Base-by-base conservation (phyloP, 768 basidiomycete species). In the Austroboletus festivus region DNA sequence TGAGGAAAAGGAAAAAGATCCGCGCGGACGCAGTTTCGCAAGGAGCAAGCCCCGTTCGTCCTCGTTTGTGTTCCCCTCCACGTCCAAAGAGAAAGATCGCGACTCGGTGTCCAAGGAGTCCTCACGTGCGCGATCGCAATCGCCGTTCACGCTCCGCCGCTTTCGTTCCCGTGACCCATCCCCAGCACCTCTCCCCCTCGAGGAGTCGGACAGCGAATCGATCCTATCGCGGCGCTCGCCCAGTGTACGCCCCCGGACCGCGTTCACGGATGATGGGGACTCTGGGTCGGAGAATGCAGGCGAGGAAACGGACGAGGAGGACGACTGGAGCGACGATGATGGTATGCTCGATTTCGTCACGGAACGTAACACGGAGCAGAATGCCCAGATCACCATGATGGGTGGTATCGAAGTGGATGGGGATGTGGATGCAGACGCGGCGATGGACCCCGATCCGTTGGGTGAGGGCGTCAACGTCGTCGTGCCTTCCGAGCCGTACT, bases 401-500 rank as follows among this genome's bases (percentile, higher is more conserved):
- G 50, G 49, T 1, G 51, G 53, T 13, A 55, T 53, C 4, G 67
- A 67, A n/a, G 44, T 42, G 2, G 65, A 67, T 18, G 78, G 76
- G 9, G 75, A 79, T 11, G 58, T 49, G 2, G 86, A 86, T 45
- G 73, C 69, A 16, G 85, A 86, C 41, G 65, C 62, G 33, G 70
- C 77, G 34, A 62, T 77, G 60, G 82, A 84, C 46, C 80, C 85
- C 1, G 93, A 94, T 66, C 89, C 89, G 0, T 74, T 94, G 10
- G 94, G 94, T 12, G 93, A 96, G 68, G 94, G 92, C 47, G 87
- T 91, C 18, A 93, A 93, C 58, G 85, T 93, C 45, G 81, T 93
- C 53, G 80, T 92, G 1, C 87, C 90, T 1, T 85, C 81, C 4
- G 86, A 90, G 54, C 88, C 89, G 2, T 89, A 89, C 64, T 90